These are phyloP conservation scores for Wickerhamia fluorescens DNA, from an alignment of 805 yeast genomes.

Conservation along the genomic window DNA sequence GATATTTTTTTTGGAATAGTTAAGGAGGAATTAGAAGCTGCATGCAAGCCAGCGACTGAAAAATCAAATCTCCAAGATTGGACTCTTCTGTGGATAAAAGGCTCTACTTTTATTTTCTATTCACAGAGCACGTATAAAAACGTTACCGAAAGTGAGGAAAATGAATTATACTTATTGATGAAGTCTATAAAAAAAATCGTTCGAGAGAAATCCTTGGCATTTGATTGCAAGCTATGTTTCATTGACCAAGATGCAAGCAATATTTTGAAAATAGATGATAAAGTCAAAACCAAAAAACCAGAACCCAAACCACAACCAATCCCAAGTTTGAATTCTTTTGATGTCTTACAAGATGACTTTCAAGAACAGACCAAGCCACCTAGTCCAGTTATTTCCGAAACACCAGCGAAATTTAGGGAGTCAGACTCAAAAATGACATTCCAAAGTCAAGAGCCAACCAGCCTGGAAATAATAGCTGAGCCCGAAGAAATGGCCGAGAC, in stretches of 20 bases:
- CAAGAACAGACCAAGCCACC: slow-evolving; percentile 1
- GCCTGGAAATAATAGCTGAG: too few species aligned
- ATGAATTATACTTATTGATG: slow-evolving; percentile 35
- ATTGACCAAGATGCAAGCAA: slow-evolving; percentile 24
- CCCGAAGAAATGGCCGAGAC: too few species aligned
- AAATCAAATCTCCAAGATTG: slow-evolving; percentile 17
- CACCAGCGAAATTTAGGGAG: too few species aligned
- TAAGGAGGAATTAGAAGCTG: slow-evolving; percentile 33
- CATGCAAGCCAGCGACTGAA: slow-evolving; percentile 17
- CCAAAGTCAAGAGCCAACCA: too few species aligned
- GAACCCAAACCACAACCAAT: background rate
- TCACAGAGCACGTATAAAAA: slow-evolving; percentile 27
- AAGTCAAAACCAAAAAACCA: background rate
- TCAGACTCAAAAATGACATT: too few species aligned
- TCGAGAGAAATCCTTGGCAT: slow-evolving; percentile 39
- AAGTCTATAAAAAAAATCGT: slow-evolving; percentile 26
- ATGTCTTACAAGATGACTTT: slow-evolving; percentile 4
- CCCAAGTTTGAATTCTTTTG: slow-evolving; percentile 3
- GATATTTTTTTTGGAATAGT: slow-evolving; percentile 51
- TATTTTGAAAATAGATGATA: slow-evolving; percentile 12
- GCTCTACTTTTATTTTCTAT: slow-evolving; percentile 33
- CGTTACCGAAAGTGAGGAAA: slow-evolving; percentile 32
- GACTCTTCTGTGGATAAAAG: slow-evolving; percentile 34
- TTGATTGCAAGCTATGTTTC: slow-evolving; percentile 40
- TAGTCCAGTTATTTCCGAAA: too few species aligned